phyloP scores from a whole-genome alignment of 1,139 yeast genomes.

The Diutina sp. region DNA sequence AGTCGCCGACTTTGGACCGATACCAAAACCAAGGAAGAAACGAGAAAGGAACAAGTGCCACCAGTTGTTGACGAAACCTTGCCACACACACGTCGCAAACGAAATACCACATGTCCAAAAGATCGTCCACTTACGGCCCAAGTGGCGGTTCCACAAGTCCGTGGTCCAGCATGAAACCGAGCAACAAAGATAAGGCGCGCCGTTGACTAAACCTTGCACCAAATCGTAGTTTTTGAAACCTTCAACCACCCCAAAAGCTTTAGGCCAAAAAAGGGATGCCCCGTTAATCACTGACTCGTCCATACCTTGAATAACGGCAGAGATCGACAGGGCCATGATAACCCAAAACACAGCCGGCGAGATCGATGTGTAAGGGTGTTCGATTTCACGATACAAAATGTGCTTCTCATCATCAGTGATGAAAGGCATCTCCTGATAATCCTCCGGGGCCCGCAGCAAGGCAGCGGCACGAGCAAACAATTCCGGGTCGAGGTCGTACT shows the following conservation, averaged over 20 bases:
- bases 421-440: conserved; percentile 45
- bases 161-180: conserved; percentile 66
- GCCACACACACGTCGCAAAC: background rate
- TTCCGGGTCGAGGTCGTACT: conserved; percentile 50
- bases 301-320: conserved; percentile 91
- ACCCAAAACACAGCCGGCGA: conserved; percentile 71
- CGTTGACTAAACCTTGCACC: conserved; percentile 64
- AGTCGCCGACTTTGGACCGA: conserved; percentile 2
- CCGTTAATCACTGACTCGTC: conserved; percentile 85
- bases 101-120: conserved; percentile 22
- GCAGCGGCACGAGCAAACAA: conserved; percentile 67
- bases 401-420: conserved; percentile 46
- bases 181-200: conserved; percentile 74
- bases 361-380: conserved; percentile 54
- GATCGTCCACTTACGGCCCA: conserved; percentile 68
- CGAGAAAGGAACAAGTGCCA: conserved; percentile 1
- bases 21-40: conserved; percentile 1
- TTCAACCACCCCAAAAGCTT: conserved; percentile 29
- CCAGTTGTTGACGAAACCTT: conserved; percentile 1
- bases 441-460: conserved; percentile 53
- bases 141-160: conserved; percentile 47
- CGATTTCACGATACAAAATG: conserved; percentile 40
- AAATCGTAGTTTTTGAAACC: conserved; percentile 40
- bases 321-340: conserved; percentile 63
- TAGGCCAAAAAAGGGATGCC: conserved; percentile 62